phyloP scores from a whole-genome alignment of 495 filamentous ascomycete species.

The Terfezia boudieri region DNA sequence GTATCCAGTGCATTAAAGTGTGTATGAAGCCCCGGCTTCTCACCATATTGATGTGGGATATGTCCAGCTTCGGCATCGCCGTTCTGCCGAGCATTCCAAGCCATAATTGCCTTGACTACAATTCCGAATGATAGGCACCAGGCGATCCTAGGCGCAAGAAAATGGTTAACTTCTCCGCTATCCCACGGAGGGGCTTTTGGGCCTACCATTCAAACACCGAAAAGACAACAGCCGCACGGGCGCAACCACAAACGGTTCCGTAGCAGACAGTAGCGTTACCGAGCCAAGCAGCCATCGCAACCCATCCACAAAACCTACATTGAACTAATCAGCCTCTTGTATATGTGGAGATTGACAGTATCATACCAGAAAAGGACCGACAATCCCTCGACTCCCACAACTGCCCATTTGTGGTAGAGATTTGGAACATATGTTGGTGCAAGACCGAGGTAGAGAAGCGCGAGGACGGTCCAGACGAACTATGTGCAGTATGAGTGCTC shows the following conservation, averaged over 20 bases:
- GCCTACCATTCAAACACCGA: constrained; percentile 16
- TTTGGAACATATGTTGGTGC: constrained; percentile 18
- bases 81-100: background rate
- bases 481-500: background rate
- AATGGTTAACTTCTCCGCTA: background rate
- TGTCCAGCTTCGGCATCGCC: background rate
- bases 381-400: constrained; percentile 16
- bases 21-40: background rate
- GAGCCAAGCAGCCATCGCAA: constrained; percentile 13
- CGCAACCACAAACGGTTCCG: constrained; percentile 5
- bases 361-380: constrained; percentile 18
- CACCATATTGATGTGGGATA: background rate
- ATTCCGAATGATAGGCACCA: background rate
- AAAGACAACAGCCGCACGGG: constrained; percentile 15
- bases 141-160: background rate
- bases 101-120: background rate
- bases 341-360: background rate
- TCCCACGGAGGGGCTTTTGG: background rate
- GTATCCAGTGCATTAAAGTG: background rate
- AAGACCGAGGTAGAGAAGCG: constrained; percentile 14
- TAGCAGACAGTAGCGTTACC: background rate
- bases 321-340: too few species aligned
- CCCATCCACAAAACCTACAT: constrained; percentile 16
- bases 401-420: constrained; percentile 17
- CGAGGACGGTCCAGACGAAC: constrained; percentile 16